These are phyloP conservation scores for Mycena sanguinolenta DNA, from an alignment of 768 basidiomycete genomes.

Conservation along the genomic window DNA sequence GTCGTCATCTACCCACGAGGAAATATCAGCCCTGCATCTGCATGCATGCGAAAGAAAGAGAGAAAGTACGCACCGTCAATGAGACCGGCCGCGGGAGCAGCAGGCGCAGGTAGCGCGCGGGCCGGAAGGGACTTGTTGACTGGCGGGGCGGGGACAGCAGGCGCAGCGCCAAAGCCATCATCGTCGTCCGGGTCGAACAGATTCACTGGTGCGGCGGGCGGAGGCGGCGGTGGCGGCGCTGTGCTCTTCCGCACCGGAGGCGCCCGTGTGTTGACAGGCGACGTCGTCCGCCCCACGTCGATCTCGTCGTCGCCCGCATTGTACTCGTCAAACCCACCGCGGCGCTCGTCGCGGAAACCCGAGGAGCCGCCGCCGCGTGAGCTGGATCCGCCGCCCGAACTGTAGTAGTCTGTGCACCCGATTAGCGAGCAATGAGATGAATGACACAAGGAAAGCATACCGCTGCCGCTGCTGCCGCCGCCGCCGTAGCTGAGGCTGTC, in stretches of 20 bases:
- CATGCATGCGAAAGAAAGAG: background rate
- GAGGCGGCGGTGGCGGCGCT: conserved; percentile 48
- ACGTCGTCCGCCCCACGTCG: conserved; percentile 46
- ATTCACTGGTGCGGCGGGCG: conserved; percentile 69
- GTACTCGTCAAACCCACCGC: conserved; percentile 88
- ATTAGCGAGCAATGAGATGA: conserved; percentile 19
- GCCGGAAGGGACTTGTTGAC: conserved; percentile 70
- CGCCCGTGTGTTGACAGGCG: conserved; percentile 50
- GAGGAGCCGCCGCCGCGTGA: conserved; percentile 56
- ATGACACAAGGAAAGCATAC: conserved; percentile 33
- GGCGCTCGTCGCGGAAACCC: conserved; percentile 69
- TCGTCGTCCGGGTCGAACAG: conserved; percentile 88
- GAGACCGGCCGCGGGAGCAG: conserved; percentile 44
- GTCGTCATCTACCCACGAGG: conserved; percentile 74
- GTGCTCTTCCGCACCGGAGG: conserved; percentile 48
- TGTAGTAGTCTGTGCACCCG: conserved; percentile 41
- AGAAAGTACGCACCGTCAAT: conserved; percentile 56
- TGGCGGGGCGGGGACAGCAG: conserved; percentile 47
- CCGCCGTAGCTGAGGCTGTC: conserved; percentile 55
- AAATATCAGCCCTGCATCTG: conserved; percentile 26
- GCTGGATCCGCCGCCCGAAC: conserved; percentile 49
- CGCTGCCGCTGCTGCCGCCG: conserved; percentile 52
- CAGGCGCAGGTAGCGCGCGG: conserved; percentile 43
- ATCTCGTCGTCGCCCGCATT: conserved; percentile 94
- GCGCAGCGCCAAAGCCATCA: conserved; percentile 61